Percentiles rank a stretch among this genome's conserved stretches.
Evolutionary conservation across 2,329 filamentous ascomycete genomes (phyloP).

Genomic region (Fusarium buharicum): DNA sequence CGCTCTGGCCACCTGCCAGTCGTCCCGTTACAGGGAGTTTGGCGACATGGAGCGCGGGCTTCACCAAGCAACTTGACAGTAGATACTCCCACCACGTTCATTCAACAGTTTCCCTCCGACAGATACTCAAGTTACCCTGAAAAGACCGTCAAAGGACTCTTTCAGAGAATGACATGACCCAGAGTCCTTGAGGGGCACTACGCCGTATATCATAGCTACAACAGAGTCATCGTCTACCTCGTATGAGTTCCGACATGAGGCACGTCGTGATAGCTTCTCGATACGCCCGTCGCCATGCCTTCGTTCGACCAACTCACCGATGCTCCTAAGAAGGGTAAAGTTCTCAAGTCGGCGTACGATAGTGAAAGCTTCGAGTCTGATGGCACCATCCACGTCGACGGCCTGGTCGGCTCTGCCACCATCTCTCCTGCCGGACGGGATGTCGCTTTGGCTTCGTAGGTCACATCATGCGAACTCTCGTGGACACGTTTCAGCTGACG

Average conservation of each 20-base stretch:
- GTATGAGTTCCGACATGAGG: conserved; percentile 40
- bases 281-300: conserved; percentile 56
- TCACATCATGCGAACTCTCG: conserved; percentile 36
- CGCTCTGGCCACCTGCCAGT: conserved; percentile 31
- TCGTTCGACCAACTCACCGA: conserved; percentile 59
- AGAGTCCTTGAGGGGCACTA: conserved; percentile 24
- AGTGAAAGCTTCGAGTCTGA: conserved; percentile 89
- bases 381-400: conserved; percentile 83
- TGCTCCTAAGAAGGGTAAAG: conserved; percentile 65
- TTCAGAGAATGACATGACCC: conserved; percentile 34
- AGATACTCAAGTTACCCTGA: neutral
- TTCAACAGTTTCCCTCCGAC: conserved; percentile 1
- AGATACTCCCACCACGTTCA: neutral
- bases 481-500: conserved; percentile 9
- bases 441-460: conserved; percentile 84
- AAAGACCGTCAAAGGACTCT: neutral
- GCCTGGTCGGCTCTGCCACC: conserved; percentile 86
- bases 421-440: conserved; percentile 93
- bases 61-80: conserved; percentile 26
- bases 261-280: conserved; percentile 34
- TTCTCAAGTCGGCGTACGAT: conserved; percentile 77
- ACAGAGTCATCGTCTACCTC: conserved; percentile 8
- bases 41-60: conserved; percentile 16
- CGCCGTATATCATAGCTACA: conserved; percentile 19
- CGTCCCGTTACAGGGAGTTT: conserved; percentile 7